phyloP scores from a whole-genome alignment of 139 green algal species.

The Picochlorum sp. region DNA sequence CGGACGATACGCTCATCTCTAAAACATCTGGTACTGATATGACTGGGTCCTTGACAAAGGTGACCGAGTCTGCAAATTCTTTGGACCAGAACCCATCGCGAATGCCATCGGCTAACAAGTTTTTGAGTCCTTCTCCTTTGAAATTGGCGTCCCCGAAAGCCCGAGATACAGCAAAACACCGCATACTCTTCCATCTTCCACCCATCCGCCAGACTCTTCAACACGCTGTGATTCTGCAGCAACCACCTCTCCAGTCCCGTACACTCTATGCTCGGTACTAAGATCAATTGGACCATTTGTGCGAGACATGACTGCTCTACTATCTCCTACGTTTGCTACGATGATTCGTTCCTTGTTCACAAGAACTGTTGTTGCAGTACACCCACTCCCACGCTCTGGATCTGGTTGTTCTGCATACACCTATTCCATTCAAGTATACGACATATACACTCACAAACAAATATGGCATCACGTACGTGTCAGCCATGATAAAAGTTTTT shows the following conservation, averaged over 20 bases:
- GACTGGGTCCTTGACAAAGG: conserved; percentile 44
- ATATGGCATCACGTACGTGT: conserved; percentile 5
- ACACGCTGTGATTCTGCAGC: conserved; percentile 37
- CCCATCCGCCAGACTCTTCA: conserved; percentile 42
- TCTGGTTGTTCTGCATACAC: conserved; percentile 24
- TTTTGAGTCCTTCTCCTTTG: conserved; percentile 40
- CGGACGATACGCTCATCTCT: conserved; percentile 35
- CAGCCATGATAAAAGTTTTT: conserved; percentile 37
- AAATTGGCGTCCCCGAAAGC: conserved; percentile 70
- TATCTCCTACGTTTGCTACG: conserved; percentile 70
- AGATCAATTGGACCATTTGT: conserved; percentile 32
- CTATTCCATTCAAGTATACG: neutral
- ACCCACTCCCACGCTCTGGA: conserved; percentile 19
- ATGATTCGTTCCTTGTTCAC: conserved; percentile 35
- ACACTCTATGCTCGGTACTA: conserved; percentile 47
- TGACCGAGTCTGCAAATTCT: conserved; percentile 31
- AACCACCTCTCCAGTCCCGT: conserved; percentile 24
- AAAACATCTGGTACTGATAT: conserved; percentile 48
- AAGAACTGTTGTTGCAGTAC: conserved; percentile 25
- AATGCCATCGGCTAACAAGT: conserved; percentile 39
- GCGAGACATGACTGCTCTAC: conserved; percentile 51
- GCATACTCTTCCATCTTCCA: conserved; percentile 61
- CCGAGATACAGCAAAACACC: conserved; percentile 65
- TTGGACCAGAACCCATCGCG: conserved; percentile 33
- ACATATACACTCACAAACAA: too few relatives aligned